A percentile compares a stretch with the other conserved stretches of the same genome.
These are phyloP conservation scores for Prunus mira DNA, from an alignment of 306 rosid species.

Conservation along the genomic window DNA sequence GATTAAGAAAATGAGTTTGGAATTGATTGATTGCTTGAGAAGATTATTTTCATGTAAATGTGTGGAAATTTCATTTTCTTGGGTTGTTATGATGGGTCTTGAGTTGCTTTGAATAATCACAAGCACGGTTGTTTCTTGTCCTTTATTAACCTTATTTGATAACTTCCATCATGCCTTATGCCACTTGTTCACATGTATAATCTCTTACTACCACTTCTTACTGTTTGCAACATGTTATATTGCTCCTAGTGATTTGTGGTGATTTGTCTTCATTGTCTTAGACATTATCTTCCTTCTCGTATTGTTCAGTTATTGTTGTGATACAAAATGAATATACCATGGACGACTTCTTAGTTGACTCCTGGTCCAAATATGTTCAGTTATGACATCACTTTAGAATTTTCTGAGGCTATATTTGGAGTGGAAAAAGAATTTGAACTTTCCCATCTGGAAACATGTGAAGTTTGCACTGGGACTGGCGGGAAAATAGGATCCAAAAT, in stretches of 20 bases:
- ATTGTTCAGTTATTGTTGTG: slow-evolving; percentile 7
- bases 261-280: neutral
- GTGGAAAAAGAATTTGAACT: slow-evolving; percentile 88
- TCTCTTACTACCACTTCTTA: neutral
- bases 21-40: slow-evolving; percentile 4
- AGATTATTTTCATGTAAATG: neutral
- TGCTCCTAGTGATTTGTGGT: neutral
- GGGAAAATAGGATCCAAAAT: slow-evolving; percentile 77
- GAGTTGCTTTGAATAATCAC: slow-evolving; percentile 6
- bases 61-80: neutral
- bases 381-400: slow-evolving; percentile 78
- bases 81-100: neutral
- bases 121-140: neutral
- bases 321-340: slow-evolving; percentile 1
- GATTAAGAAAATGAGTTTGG: neutral
- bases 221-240: neutral
- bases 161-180: neutral
- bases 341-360: slow-evolving; percentile 22
- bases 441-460: slow-evolving; percentile 95
- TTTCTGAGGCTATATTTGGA: slow-evolving; percentile 92
- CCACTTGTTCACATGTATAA: neutral
- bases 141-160: neutral
- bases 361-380: slow-evolving; percentile 52
- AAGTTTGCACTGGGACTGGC: slow-evolving; percentile 82
- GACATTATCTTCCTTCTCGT: neutral